Base-by-base conservation (phyloP, 495 filamentous ascomycete species). In the Daldinia concentrica region DNA sequence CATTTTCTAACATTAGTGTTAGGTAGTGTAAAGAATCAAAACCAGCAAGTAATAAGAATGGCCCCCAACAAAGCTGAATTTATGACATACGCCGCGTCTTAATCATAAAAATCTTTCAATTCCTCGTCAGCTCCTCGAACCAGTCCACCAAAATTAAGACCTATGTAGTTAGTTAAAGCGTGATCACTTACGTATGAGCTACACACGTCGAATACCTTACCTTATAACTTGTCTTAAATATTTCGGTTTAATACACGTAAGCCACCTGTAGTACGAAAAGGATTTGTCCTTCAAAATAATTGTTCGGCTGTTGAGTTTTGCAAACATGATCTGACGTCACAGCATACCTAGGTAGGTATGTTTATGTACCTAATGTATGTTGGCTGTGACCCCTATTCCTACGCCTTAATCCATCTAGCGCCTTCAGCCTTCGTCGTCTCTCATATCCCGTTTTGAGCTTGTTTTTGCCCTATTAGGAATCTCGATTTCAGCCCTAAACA, bases 271-370 rank as follows among this genome's bases (percentile, higher is more conserved):
- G 27, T 30, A 30, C 27, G 11, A 51, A 41, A 14, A 54, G 24
- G 15, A 17, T 17, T 14, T 3, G 6, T 30, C 22, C 27, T n/a
- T n/a, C n/a, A 51, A 26, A 12, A 27, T 29, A 15, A 54, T 54
- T 27, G 26, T 29, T 52, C 26, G 11, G 43, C 7, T 17, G 39
- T 41, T n/a, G 15, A 41, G 45, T 51, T 26, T 54, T 54, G 26
- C 50, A n/a, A 54, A 54, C 27, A 30, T n/a, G 50, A 7, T 7
- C 50, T 54, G 50, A 54, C 50, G 50, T 54, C 50, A 54, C 14
- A 30, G 22, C 11, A 4, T n/a, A n/a, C n/a, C n/a, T n/a, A n/a
- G n/a, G n/a, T n/a, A n/a, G n/a, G n/a, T n/a, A n/a, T n/a, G n/a
- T n/a, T n/a, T n/a, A n/a, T n/a, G n/a, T n/a, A n/a, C n/a, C n/a